Conservation (phyloP, 2,329 filamentous ascomycete genomes). For the Macrophomina phaseolina region DNA sequence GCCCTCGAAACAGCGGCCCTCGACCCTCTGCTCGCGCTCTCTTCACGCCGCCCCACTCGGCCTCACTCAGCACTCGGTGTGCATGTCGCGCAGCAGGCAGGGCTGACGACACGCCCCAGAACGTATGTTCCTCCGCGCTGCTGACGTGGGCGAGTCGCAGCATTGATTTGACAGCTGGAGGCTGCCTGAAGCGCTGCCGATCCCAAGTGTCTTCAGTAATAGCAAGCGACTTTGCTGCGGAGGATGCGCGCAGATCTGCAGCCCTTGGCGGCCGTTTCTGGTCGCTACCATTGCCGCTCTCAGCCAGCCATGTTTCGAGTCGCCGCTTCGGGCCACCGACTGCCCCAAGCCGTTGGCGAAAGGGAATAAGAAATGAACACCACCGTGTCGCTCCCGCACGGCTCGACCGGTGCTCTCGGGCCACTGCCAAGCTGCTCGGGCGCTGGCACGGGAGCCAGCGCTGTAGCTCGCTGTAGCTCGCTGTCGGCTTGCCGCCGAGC, state of each 20-base stretch:
- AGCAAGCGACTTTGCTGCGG: slow-evolving; percentile 4
- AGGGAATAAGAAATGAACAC: neutral
- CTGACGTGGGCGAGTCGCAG: slow-evolving; percentile 18
- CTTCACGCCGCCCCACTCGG: slow-evolving; percentile 15
- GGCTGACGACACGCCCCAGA: slow-evolving; percentile 23
- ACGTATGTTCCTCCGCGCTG: slow-evolving; percentile 19
- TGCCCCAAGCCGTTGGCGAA: neutral
- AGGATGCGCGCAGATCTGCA: slow-evolving; percentile 17
- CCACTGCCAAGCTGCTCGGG: neutral
- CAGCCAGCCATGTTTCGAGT: slow-evolving; percentile 23
- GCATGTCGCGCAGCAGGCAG: slow-evolving; percentile 23
- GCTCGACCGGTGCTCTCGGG: neutral
- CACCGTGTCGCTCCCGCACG: neutral
- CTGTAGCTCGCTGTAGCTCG: neutral
- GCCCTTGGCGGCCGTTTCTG: slow-evolving; percentile 19
- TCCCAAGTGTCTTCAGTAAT: slow-evolving; percentile 1
- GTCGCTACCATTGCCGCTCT: slow-evolving; percentile 21
- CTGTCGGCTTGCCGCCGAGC: neutral
- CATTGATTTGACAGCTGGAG: slow-evolving; percentile 3
- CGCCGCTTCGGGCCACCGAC: slow-evolving; percentile 3
- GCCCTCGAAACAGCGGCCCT: slow-evolving; percentile 12
- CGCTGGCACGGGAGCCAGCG: neutral
- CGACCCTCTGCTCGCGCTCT: neutral
- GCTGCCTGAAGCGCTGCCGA: slow-evolving; percentile 19
- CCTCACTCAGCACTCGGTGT: slow-evolving; percentile 13